These are phyloP conservation scores for Vitis amurensis DNA, from an alignment of 164 flowering plant species.

Conservation along the genomic window DNA sequence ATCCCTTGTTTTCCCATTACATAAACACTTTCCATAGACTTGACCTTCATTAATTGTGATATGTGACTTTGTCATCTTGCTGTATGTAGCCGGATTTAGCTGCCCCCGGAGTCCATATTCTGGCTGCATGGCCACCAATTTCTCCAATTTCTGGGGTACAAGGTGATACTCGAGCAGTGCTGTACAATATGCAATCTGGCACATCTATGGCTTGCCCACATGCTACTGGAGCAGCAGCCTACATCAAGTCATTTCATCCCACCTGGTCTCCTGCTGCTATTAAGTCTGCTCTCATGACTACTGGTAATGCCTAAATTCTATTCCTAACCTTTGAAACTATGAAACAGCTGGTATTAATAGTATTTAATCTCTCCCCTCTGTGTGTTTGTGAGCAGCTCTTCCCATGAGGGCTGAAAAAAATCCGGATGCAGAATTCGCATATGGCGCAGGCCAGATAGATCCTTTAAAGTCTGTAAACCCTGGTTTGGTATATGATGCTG, in stretches of 20 bases:
- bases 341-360: too few relatives aligned
- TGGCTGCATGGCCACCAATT: conserved; percentile 36
- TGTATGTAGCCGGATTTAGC: conserved; percentile 33
- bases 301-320: conserved; percentile 16
- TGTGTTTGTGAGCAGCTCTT: background rate
- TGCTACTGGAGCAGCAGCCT: conserved; percentile 31
- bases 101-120: conserved; percentile 35
- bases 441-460: conserved; percentile 17
- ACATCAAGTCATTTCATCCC: conserved; percentile 34
- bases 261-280: conserved; percentile 46
- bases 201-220: conserved; percentile 48
- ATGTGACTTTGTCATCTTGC: background rate
- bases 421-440: conserved; percentile 17
- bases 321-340: background rate
- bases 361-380: too few relatives aligned
- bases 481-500: conserved; percentile 16
- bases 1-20: too few relatives aligned
- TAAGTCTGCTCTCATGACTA: conserved; percentile 39
- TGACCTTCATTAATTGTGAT: too few relatives aligned
- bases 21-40: too few relatives aligned
- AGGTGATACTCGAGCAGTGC: conserved; percentile 11
- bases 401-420: conserved; percentile 6
- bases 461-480: conserved; percentile 12
- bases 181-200: conserved; percentile 29
- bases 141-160: conserved; percentile 5